Base-by-base conservation (phyloP, 106 monocot species). In the Apostasia shenzhenica region DNA sequence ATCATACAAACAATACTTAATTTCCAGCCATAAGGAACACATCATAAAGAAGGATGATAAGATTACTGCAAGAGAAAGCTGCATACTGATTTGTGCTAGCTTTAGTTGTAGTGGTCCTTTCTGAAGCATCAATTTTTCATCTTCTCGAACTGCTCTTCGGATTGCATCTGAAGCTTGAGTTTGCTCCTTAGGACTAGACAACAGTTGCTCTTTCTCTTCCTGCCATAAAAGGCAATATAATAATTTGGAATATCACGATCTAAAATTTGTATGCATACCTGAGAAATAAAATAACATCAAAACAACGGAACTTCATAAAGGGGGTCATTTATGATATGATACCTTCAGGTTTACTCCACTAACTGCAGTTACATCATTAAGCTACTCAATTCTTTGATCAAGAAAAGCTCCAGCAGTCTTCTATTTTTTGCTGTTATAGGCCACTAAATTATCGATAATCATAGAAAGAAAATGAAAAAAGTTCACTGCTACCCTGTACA, bases 301-400 rank as follows among this genome's bases (percentile, higher is more conserved):
- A 26, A 26, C 26, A 26, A 26, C 26, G 26, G 26, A 26, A 26
- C 26, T 26, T 26, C 26, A 26, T 26, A 26, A 26, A 26, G 26
- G 26, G 26, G 26, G 26, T 26, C 26, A 26, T 26, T 26, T 26
- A 26, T 26, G 39, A 39, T 4, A 48, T 3, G 40, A 46, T 87
- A 92, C 91, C 84, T 76, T 88, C 70, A 88, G 54, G 59, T 92
- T 88, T 67, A 92, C 85, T 66, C 88, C 88, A 77, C 88, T 88
- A 42, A 85, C 88, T 72, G 88, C 85, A 53, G 85, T 88, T 12
- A 91, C 87, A 80, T 91, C 87, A 85, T 91, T 91, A 4, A 91
- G 82, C 48, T 91, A 87, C 45, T 91, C 92, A 57, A 88, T 83
- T 68, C 85, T 92, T 74, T 92, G 85, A 71, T 88, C 83, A 14